A percentile compares a stretch with the other conserved stretches of the same genome.
Evolutionary conservation across 164 flowering plant genomes (phyloP).

Genomic region (Magnolia officinalis): DNA sequence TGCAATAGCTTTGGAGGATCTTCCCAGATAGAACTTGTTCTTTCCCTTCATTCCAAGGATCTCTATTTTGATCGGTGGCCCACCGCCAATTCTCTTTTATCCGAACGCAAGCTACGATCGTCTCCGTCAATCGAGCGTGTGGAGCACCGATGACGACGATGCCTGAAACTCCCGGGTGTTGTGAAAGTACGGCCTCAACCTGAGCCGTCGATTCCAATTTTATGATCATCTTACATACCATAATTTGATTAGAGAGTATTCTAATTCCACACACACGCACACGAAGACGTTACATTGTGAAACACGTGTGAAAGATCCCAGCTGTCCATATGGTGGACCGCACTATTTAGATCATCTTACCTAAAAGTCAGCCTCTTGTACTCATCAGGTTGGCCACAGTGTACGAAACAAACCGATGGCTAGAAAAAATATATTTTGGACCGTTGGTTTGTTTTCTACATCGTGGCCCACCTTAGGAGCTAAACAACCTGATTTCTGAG

Average conservation of each 20-base stretch:
- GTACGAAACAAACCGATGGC: too few relatives aligned
- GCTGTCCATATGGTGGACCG: too few relatives aligned
- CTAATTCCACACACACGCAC: neutral
- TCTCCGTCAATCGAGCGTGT: constrained; percentile 62
- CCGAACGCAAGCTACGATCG: constrained; percentile 69
- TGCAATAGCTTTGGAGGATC: constrained; percentile 53
- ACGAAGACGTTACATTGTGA: too few relatives aligned
- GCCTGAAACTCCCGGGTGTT: constrained; percentile 64
- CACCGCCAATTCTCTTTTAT: constrained; percentile 58
- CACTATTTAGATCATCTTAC: too few relatives aligned
- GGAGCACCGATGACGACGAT: constrained; percentile 65
- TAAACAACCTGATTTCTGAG: too few relatives aligned
- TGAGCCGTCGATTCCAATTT: constrained; percentile 12
- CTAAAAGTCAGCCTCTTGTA: too few relatives aligned
- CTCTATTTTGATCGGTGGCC: constrained; percentile 25
- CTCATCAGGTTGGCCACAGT: too few relatives aligned
- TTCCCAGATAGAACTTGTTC: constrained; percentile 31
- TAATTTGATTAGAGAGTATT: neutral
- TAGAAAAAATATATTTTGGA: too few relatives aligned
- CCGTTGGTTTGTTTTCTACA: too few relatives aligned
- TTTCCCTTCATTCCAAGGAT: neutral
- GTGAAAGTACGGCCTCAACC: constrained; percentile 67
- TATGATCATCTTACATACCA: constrained; percentile 1
- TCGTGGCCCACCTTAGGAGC: too few relatives aligned
- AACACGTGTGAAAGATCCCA: too few relatives aligned